These are phyloP conservation scores for Salvia miltiorrhiza DNA, from an alignment of 257 asterid species.

Conservation along the genomic window DNA sequence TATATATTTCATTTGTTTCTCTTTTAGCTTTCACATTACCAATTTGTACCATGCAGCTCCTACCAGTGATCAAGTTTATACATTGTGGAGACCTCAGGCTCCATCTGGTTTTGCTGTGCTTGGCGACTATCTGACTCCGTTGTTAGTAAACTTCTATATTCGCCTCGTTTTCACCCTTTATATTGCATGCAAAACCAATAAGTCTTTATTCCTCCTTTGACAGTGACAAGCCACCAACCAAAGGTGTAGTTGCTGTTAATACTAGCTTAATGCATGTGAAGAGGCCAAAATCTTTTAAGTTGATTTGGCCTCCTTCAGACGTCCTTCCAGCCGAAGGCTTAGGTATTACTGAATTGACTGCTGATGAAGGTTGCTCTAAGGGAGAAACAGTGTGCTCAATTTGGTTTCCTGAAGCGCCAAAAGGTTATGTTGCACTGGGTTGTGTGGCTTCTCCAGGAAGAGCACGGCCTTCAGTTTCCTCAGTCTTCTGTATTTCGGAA, in stretches of 20 bases:
- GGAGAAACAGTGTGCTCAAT: constrained; percentile 58
- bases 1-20: not conserved
- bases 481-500: constrained; percentile 76
- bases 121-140: constrained; percentile 93
- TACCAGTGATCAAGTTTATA: constrained; percentile 47
- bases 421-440: constrained; percentile 91
- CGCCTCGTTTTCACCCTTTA: constrained; percentile 14
- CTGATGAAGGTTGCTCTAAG: constrained; percentile 24
- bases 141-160: constrained; percentile 48
- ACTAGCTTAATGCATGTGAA: constrained; percentile 79
- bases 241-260: constrained; percentile 87
- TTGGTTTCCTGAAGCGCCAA: constrained; percentile 97
- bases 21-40: constrained; percentile 2
- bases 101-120: constrained; percentile 93
- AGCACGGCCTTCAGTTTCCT: constrained; percentile 65
- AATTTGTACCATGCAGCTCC: constrained; percentile 43
- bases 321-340: constrained; percentile 23
- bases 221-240: constrained; percentile 96
- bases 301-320: constrained; percentile 60
- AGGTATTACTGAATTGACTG: constrained; percentile 30
- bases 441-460: constrained; percentile 87
- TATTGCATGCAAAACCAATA: not conserved
- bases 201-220: constrained; percentile 24
- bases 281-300: constrained; percentile 79
- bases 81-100: constrained; percentile 97